Evolutionary conservation across 768 basidiomycete genomes (phyloP).

Genomic region (Hydnomerulius pinastri): DNA sequence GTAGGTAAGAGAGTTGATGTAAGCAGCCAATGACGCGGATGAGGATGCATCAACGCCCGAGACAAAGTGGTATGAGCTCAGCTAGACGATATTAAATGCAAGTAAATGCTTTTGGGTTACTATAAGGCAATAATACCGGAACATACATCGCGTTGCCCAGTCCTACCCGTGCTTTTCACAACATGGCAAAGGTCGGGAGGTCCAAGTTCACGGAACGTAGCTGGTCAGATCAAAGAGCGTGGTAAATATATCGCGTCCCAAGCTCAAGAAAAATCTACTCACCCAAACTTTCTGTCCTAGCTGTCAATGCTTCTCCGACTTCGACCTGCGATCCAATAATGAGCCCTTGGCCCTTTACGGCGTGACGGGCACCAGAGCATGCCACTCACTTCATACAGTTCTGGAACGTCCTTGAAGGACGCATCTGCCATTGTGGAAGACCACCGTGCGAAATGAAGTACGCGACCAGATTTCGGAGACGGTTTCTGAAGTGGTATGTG

Average conservation of each 20-base stretch:
- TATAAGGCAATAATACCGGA: neutral
- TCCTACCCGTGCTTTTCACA: conserved; percentile 84
- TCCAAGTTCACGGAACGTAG: conserved; percentile 94
- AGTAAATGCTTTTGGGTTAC: conserved; percentile 4
- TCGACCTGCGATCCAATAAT: conserved; percentile 58
- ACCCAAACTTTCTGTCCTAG: conserved; percentile 93
- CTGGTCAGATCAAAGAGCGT: conserved; percentile 43
- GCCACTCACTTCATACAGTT: conserved; percentile 84
- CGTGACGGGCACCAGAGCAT: neutral
- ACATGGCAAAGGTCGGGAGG: conserved; percentile 97
- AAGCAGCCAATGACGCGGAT: conserved; percentile 95
- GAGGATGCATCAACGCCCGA: conserved; percentile 99
- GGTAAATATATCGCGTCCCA: conserved; percentile 4
- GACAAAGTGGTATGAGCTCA: conserved; percentile 95
- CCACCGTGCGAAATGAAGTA: conserved; percentile 2
- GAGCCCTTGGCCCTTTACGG: neutral
- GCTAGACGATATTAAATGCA: conserved; percentile 41
- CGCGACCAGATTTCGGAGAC: conserved; percentile 1
- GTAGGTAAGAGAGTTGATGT: conserved; percentile 98
- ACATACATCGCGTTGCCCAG: conserved; percentile 86
- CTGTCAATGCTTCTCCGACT: conserved; percentile 84
- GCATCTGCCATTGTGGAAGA: conserved; percentile 57
- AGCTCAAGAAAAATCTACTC: conserved; percentile 28
- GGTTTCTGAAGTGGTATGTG: neutral
- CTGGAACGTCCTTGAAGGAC: conserved; percentile 90